Evolutionary conservation across 331 rosid genomes (phyloP).

Genomic region (Prunus yedoensis): DNA sequence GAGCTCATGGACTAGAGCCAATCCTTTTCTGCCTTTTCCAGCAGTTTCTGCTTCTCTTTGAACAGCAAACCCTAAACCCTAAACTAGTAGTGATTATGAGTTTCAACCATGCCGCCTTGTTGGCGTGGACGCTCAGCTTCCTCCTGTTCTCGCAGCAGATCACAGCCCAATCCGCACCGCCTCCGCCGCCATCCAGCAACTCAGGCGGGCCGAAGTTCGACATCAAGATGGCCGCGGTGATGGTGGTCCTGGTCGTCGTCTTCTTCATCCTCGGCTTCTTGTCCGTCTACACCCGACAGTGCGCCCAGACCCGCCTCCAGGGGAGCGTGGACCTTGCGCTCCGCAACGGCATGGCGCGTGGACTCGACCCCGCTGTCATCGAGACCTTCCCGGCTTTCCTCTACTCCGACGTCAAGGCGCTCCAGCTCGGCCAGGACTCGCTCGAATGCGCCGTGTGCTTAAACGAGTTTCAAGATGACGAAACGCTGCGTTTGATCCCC

Average conservation of each 20-base stretch:
- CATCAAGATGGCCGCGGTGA: slow-evolving; percentile 53
- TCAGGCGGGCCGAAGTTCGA: slow-evolving; percentile 31
- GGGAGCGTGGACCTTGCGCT: slow-evolving; percentile 28
- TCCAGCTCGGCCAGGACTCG: slow-evolving; percentile 56
- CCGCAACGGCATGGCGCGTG: slow-evolving; percentile 35
- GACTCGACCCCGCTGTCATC: slow-evolving; percentile 53
- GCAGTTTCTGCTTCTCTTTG: not conserved
- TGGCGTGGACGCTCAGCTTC: not conserved
- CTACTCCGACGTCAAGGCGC: slow-evolving; percentile 69
- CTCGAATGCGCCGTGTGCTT: slow-evolving; percentile 90
- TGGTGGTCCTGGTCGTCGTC: slow-evolving; percentile 49
- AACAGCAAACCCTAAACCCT: not conserved
- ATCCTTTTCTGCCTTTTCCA: not conserved
- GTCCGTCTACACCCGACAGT: slow-evolving; percentile 71
- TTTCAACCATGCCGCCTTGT: not conserved
- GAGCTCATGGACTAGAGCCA: not conserved
- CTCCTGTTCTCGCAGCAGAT: slow-evolving; percentile 19
- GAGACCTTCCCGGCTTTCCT: slow-evolving; percentile 69
- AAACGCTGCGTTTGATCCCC: slow-evolving; percentile 87
- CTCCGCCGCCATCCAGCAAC: slow-evolving; percentile 10
- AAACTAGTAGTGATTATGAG: not conserved
- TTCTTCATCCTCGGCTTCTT: slow-evolving; percentile 69
- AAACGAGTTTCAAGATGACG: slow-evolving; percentile 71
- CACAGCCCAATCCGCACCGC: not conserved
- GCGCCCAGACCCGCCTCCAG: slow-evolving; percentile 31